These are phyloP conservation scores for Glycine soja DNA, from an alignment of 306 rosid species.

Conservation along the genomic window DNA sequence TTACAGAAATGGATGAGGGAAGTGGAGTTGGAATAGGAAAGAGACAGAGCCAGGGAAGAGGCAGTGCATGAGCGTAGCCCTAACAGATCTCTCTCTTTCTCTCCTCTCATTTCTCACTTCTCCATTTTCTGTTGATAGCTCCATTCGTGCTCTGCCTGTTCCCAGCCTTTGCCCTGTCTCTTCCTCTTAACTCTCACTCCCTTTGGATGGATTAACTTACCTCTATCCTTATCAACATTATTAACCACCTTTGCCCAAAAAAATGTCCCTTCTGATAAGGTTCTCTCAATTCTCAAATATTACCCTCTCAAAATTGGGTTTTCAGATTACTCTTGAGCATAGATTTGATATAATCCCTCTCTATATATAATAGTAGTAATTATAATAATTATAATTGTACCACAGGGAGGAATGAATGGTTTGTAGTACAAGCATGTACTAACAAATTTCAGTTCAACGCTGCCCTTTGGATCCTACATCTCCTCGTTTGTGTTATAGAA, in stretches of 20 bases:
- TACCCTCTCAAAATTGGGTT: background rate
- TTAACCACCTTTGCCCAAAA: background rate
- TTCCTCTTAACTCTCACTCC: background rate
- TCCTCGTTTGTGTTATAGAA: too few relatives aligned
- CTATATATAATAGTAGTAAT: constrained; percentile 26
- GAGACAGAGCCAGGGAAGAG: constrained; percentile 91
- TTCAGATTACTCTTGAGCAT: background rate
- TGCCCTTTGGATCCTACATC: background rate
- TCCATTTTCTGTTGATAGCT: constrained; percentile 54
- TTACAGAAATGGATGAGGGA: background rate
- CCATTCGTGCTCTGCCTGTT: constrained; percentile 85
- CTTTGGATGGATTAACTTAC: constrained; percentile 21
- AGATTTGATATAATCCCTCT: constrained; percentile 14
- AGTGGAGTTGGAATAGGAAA: constrained; percentile 4
- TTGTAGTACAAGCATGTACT: constrained; percentile 53
- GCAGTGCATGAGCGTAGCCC: constrained; percentile 91
- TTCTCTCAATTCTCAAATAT: background rate
- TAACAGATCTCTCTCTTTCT: constrained; percentile 46
- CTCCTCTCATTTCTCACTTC: background rate
- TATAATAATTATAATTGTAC: background rate
- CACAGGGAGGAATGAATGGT: background rate
- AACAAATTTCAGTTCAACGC: constrained; percentile 18
- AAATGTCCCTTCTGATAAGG: background rate
- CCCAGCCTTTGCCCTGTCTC: constrained; percentile 62
- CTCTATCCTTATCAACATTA: background rate